Base-by-base conservation (phyloP, 257 asterid genomes). In the Rauvolfia tetraphylla region DNA sequence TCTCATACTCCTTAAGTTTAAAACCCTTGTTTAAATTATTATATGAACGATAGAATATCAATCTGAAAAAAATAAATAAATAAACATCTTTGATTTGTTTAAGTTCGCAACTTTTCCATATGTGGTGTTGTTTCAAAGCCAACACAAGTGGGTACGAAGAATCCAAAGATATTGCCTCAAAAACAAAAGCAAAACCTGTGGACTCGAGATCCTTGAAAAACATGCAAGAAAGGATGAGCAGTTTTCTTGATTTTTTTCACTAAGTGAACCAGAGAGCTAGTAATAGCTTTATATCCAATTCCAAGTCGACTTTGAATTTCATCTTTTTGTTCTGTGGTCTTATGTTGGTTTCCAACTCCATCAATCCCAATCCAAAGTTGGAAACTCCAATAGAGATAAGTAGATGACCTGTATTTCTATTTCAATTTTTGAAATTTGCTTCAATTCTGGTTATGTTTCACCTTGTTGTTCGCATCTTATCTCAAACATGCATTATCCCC, bases 281-380 rank as follows among this genome's bases (percentile, higher is more conserved):
- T 7, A 4, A 42, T 42, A 56, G 17, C 39, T 61, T 61, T 1
- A 61, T 61, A 61, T 29, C 65, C 65, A 2, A 57, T 2, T 29
- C 25, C 23, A 4, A 1, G 22, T 31, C 11, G 39, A 15, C 57
- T 70, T 29, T 27, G 41, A 13, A 48, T 39, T 31, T 56, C 18
- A 46, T 46, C 53, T 48, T 22, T 23, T 38, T 12, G 11, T 73
- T 58, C 39, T 73, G 68, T 73, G 76, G 76, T 73, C 46, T 73
- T 38, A 15, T 56, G 76, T 15, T 56, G 12, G 68, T 62, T 25
- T 56, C 22, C 36, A 54, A 72, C 44, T 54, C 48, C 15, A 42
- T 69, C 73, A 53, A 49, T 72, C 76, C 49, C 15, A 54, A 53
- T 22, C 29, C 48, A 73, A 36, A 36, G 54, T 27, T 13, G 68